Conservation (phyloP, 108 stramenopile genomes). For the Fragilariopsis cylindrus region DNA sequence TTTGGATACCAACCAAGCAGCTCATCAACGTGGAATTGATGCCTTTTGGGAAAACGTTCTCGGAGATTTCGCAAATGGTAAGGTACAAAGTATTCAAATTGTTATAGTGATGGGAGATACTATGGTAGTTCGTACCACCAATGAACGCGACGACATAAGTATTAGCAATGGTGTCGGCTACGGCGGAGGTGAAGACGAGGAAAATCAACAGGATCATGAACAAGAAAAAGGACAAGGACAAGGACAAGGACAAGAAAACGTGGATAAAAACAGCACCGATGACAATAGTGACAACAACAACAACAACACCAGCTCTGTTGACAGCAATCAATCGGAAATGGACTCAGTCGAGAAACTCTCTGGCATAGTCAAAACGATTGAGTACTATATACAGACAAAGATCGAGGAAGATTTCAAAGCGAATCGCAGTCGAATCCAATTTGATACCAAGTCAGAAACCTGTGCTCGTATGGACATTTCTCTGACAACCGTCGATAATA, state of each 20-base stretch:
- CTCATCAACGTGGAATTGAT: slow-evolving; percentile 28
- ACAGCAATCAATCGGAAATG: neutral
- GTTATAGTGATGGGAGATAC: slow-evolving; percentile 22
- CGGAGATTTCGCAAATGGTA: slow-evolving; percentile 5
- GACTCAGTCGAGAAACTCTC: neutral
- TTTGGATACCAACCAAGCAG: slow-evolving; percentile 11
- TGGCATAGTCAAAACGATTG: neutral
- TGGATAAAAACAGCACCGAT: neutral
- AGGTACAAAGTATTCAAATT: slow-evolving; percentile 27
- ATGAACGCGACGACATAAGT: neutral
- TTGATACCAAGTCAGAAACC: slow-evolving; percentile 8
- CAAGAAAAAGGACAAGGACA: neutral
- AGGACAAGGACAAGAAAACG: neutral
- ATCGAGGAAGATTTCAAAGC: slow-evolving; percentile 14
- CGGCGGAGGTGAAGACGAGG: neutral
- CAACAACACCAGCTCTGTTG: too few relatives aligned
- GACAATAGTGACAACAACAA: too few relatives aligned
- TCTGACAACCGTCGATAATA: slow-evolving; percentile 12
- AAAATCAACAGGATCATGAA: neutral
- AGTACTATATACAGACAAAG: slow-evolving; percentile 5
- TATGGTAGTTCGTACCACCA: neutral
- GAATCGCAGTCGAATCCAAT: slow-evolving; percentile 20
- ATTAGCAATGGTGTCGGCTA: neutral
- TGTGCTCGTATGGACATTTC: slow-evolving; percentile 4
- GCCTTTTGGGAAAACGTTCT: slow-evolving; percentile 30